Conservation (phyloP, 805 yeast genomes). For the Hanseniaspora valbyensis region DNA sequence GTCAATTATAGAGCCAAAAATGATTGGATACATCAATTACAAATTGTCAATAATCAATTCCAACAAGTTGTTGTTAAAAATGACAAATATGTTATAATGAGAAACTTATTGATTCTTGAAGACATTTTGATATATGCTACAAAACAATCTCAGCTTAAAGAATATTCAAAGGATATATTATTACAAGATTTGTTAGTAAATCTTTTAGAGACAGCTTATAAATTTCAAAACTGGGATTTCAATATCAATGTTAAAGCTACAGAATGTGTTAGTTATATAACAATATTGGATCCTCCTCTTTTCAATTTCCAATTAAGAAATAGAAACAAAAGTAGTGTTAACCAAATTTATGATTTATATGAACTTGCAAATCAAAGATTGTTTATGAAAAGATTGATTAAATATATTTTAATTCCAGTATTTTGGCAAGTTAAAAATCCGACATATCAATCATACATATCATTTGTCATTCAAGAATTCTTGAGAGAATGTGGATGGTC, state of each 20-base stretch:
- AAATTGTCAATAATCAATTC: conserved; percentile 4
- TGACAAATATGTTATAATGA: conserved; percentile 7
- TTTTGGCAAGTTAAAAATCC: conserved; percentile 90
- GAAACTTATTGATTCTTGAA: conserved; percentile 3
- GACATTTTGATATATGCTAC: background rate
- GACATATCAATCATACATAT: conserved; percentile 66
- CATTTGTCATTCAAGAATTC: conserved; percentile 81
- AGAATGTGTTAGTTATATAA: conserved; percentile 60
- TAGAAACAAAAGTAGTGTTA: conserved; percentile 16
- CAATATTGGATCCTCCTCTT: conserved; percentile 58
- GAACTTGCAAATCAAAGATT: conserved; percentile 49
- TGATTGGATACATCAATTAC: conserved; percentile 9
- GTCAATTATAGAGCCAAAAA: conserved; percentile 25
- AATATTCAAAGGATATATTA: conserved; percentile 16
- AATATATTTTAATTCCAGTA: conserved; percentile 62
- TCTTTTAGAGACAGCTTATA: conserved; percentile 45
- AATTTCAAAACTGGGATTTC: conserved; percentile 38
- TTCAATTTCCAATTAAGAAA: conserved; percentile 36
- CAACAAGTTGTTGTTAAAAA: conserved; percentile 3
- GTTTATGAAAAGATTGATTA: conserved; percentile 55
- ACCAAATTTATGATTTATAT: conserved; percentile 52
- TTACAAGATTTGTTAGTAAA: conserved; percentile 41
- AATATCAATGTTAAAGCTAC: conserved; percentile 52
- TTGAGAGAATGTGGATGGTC: conserved; percentile 50
- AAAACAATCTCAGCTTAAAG: background rate